These are phyloP conservation scores for Neurospora sp. DNA, from an alignment of 495 filamentous ascomycete genomes.

Conservation along the genomic window DNA sequence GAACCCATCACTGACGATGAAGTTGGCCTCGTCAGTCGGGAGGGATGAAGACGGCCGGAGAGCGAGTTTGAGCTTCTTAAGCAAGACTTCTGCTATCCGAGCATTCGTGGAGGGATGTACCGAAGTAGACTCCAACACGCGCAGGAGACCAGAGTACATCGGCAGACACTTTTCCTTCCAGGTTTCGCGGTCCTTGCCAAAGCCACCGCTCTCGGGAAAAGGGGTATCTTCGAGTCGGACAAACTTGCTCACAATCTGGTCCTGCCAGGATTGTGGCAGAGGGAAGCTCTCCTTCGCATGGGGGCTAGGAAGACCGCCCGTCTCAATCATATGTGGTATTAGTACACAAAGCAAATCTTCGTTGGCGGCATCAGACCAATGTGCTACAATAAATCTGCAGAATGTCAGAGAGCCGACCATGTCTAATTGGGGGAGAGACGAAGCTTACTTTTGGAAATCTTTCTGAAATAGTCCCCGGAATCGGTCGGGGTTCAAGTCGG, in stretches of 20 bases:
- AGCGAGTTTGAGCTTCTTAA: conserved; percentile 47
- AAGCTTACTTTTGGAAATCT: conserved; percentile 62
- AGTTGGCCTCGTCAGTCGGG: conserved; percentile 46
- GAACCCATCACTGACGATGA: conserved; percentile 47
- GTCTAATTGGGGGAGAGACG: neutral
- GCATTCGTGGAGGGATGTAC: conserved; percentile 46
- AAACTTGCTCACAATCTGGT: conserved; percentile 56
- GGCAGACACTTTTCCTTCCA: conserved; percentile 47
- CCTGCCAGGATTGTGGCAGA: conserved; percentile 59
- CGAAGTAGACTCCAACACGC: conserved; percentile 34
- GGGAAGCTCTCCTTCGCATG: conserved; percentile 46
- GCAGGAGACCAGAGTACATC: conserved; percentile 44
- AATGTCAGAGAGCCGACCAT: conserved; percentile 17
- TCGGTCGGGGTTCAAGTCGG: conserved; percentile 59
- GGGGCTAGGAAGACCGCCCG: conserved; percentile 35
- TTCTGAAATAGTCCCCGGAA: conserved; percentile 70
- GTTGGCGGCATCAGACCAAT: conserved; percentile 55
- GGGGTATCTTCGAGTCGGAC: conserved; percentile 44
- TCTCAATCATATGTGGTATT: conserved; percentile 55
- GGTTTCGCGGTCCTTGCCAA: conserved; percentile 39
- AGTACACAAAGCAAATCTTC: conserved; percentile 60
- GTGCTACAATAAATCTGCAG: conserved; percentile 55
- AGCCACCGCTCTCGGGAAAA: conserved; percentile 44
- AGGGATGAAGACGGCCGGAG: conserved; percentile 44
- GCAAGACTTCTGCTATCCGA: conserved; percentile 43